Evolutionary conservation across 1,284 basidiomycete genomes (phyloP), one percentile per base, ranked within the genome.

Genomic region (Trichosporon sp.): DNA sequence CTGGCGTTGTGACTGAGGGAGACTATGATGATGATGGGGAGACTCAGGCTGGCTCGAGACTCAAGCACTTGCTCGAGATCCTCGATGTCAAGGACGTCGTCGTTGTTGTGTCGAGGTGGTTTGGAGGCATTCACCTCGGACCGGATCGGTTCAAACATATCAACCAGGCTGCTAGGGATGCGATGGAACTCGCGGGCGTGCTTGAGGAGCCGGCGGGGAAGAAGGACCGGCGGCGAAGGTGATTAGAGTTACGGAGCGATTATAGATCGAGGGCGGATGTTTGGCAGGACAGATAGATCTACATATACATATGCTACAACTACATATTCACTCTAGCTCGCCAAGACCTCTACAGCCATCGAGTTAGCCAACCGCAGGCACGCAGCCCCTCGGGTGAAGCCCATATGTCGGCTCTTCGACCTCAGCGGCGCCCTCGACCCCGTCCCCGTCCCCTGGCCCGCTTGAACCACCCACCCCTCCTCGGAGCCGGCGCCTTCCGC

Each of bases 21-120:
- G 93, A 96, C 75, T 94, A 95, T 66, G 91, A 95, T 67, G 94
- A 97, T 67, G 91, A 96, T 67, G 91, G 92, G 1, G 94, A 97
- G 80, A 88, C 89, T 0, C 92, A 92, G 1, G 94, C 94, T 7
- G 93, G 94, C 6, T 86, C 88, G 32, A 85, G 93, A 3, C 80
- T 96, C 25, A 90, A 90, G 1, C 92, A 95, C 77, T 83, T 96
- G 1, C 80, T 96, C 6, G 91, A 94, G 66, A 92, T 95, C 46
- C 78, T 96, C 60, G 92, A 75, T 59, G 62, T 77, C 3, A 73
- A 75, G 59, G 87, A 92, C 71, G 89, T 94, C 9, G 82, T 95
- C 5, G 89, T 95, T 13, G 81, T 94, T 31, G 92, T 95, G 11
- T 76, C 79, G 14, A 70, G 82, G 27, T 83, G 82, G 79, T 81